Conservation (phyloP, 2,329 filamentous ascomycete genomes). For the Colletotrichum endophyticum region DNA sequence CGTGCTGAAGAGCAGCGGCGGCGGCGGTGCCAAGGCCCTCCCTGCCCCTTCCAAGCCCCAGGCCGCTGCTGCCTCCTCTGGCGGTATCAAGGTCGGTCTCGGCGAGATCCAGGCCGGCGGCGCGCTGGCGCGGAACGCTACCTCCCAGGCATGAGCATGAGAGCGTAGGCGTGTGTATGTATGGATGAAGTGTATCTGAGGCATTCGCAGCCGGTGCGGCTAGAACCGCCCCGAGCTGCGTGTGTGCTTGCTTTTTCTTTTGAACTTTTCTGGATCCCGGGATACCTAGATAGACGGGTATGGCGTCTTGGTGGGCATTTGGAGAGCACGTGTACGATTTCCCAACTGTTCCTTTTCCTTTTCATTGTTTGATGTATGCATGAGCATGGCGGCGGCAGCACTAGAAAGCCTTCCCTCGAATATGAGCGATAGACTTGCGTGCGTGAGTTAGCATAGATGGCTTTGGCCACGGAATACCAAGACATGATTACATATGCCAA, state of each 20-base stretch:
- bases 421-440: background rate
- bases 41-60: background rate
- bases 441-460: background rate
- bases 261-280: background rate
- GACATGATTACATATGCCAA: background rate
- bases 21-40: background rate
- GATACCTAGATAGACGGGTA: slow-evolving; percentile 18
- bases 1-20: slow-evolving; percentile 21
- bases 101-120: slow-evolving; percentile 10
- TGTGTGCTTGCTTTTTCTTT: background rate
- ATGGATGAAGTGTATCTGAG: background rate
- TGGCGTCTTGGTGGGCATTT: slow-evolving; percentile 10
- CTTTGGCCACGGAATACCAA: slow-evolving; percentile 3
- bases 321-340: slow-evolving; percentile 16
- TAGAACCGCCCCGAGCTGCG: background rate
- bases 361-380: background rate
- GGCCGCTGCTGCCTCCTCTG: background rate
- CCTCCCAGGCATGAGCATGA: background rate
- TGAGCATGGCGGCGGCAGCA: slow-evolving; percentile 1
- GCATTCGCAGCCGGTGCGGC: background rate
- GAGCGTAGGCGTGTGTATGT: background rate
- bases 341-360: background rate
- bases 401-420: background rate
- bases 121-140: slow-evolving; percentile 7
- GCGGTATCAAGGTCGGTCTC: slow-evolving; percentile 11